phyloP scores from a whole-genome alignment of 2,329 filamentous ascomycete genomes.

The Neonectria magnoliae region DNA sequence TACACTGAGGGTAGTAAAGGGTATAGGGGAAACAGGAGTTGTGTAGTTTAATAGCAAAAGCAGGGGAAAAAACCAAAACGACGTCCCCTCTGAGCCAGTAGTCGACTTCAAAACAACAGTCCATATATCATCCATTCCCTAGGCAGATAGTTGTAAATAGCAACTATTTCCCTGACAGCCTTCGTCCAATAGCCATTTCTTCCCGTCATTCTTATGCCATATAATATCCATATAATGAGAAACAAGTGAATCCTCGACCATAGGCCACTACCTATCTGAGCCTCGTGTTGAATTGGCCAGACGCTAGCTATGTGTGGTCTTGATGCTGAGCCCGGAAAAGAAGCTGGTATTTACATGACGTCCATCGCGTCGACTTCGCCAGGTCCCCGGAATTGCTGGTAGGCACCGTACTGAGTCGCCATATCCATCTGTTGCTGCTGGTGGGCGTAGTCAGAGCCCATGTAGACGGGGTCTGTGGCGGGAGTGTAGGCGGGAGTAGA shows the following conservation, averaged over 20 bases:
- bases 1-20: slow-evolving; percentile 30
- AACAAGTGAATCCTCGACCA: slow-evolving; percentile 8
- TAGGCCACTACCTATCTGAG: slow-evolving; percentile 22
- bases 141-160: slow-evolving; percentile 30
- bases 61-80: slow-evolving; percentile 3
- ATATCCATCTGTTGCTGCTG: slow-evolving; percentile 66
- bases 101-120: slow-evolving; percentile 17
- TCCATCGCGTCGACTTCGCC: slow-evolving; percentile 62
- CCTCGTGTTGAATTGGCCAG: slow-evolving; percentile 19
- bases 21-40: slow-evolving; percentile 23
- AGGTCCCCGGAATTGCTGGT: slow-evolving; percentile 58
- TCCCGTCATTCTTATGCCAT: slow-evolving; percentile 12
- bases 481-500: slow-evolving; percentile 60
- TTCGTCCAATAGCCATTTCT: slow-evolving; percentile 5
- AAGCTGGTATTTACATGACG: slow-evolving; percentile 48
- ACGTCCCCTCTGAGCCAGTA: slow-evolving; percentile 32
- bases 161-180: slow-evolving; percentile 14
- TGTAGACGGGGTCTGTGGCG: slow-evolving; percentile 77
- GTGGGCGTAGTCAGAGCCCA: slow-evolving; percentile 54
- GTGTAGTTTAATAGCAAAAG: slow-evolving; percentile 38
- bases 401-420: slow-evolving; percentile 75
- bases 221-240: slow-evolving; percentile 6
- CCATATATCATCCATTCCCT: slow-evolving; percentile 27
- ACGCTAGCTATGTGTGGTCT: slow-evolving; percentile 27
- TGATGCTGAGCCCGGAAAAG: slow-evolving; percentile 23